Base-by-base conservation (phyloP, 2,329 filamentous ascomycete genomes). In the Gnomoniopsis sp. region DNA sequence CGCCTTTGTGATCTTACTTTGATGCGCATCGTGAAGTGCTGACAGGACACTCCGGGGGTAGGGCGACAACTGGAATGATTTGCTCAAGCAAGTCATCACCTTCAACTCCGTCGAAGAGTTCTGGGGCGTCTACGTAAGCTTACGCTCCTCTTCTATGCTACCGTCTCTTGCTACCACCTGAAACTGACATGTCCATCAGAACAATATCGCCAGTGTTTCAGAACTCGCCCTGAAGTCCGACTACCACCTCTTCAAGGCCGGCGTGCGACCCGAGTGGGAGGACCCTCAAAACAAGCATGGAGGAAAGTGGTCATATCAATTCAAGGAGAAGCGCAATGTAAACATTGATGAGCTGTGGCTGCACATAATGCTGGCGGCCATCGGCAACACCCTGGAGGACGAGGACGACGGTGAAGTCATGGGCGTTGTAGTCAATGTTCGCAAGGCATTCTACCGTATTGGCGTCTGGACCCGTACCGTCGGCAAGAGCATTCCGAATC, bases 61-160 rank as follows among this genome's bases (percentile, higher is more conserved):
- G 91, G 92, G 91, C 65, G 92, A 98, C 76, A 97, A 97, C 83
- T 99, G 96, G 95, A 96, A 96, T 67, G 95, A 99, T 73, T 81
- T 98, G 63, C 80, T 99, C 64, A 99, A 99, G 80, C 92, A 99
- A 76, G 93, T 99, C 68, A 97, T 99, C 71, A 97, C 91, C 58
- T 98, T 99, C 71, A 91, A 96, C 79, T 96, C 93, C 2, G 95
- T 99, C 26, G 95, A 99, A 79, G 96, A 99, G 76, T 99, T 99
- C 78, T 99, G 95, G 95, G 95, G 95, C 61, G 91, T 99, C 73
- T 98, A 98, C 77, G 96, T 99, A 84, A 74, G 93, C 81, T 19
- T 19, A 8, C 41, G n/a, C 19, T 44, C 15, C 43, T 58, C 23
- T 21, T 43, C 19, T 33, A 50, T 26, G 26, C 38, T 52, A 47